Evolutionary conservation across 2,329 filamentous ascomycete genomes (phyloP).

Genomic region (Cladorrhinum sp.): DNA sequence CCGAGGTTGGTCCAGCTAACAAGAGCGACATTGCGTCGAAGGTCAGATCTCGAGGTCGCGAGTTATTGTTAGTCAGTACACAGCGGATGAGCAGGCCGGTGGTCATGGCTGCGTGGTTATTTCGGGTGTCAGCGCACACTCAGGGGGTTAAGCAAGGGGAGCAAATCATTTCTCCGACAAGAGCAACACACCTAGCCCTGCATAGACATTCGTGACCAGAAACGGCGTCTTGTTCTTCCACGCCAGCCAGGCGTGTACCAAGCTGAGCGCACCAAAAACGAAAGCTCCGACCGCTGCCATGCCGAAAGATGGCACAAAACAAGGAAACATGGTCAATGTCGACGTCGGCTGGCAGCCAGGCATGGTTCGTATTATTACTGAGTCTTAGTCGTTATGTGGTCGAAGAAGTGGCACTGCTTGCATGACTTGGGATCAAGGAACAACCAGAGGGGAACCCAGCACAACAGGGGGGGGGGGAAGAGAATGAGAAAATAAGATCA

Average conservation of each 20-base stretch:
- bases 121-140: not conserved
- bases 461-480: not conserved
- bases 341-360: not conserved
- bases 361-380: not conserved
- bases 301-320: not conserved
- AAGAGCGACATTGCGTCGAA: conserved; percentile 1
- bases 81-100: not conserved
- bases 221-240: not conserved
- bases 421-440: too few species aligned
- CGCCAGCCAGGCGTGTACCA: not conserved
- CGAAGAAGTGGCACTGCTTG: too few species aligned
- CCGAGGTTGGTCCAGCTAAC: not conserved
- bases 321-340: not conserved
- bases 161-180: not conserved
- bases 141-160: not conserved
- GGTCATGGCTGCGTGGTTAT: not conserved
- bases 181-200: not conserved
- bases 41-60: not conserved
- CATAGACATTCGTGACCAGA: not conserved
- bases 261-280: not conserved
- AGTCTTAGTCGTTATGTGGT: too few species aligned
- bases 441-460: too few species aligned
- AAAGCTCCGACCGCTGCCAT: not conserved
- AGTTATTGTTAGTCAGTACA: not conserved
- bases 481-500: not conserved